phyloP scores from a whole-genome alignment of 2,329 filamentous ascomycete genomes.

The Elsinoe perseae region DNA sequence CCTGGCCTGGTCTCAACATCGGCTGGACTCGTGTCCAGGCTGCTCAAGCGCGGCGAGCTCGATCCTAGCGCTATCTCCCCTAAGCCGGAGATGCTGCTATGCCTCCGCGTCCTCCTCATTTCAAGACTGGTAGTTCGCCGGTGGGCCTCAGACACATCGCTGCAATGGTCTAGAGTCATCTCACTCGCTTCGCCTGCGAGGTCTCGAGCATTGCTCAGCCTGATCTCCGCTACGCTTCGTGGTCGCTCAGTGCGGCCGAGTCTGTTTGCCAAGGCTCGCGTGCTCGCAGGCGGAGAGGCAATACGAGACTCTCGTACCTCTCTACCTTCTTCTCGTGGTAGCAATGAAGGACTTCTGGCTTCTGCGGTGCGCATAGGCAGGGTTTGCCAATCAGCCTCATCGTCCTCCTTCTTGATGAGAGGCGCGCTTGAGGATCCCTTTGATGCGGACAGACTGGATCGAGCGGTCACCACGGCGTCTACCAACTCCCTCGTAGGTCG shows the following conservation, averaged over 20 bases:
- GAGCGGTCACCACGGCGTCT: constrained; percentile 33
- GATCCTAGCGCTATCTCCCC: neutral
- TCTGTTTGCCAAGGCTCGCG: neutral
- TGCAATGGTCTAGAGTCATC: constrained; percentile 30
- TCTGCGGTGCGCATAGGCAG: constrained; percentile 14
- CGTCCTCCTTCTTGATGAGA: constrained; percentile 28
- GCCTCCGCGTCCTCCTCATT: constrained; percentile 14
- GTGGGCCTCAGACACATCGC: constrained; percentile 23
- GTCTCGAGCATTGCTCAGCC: neutral
- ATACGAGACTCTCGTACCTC: neutral
- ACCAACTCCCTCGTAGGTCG: constrained; percentile 40
- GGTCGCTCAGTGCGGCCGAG: neutral
- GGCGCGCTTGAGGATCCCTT: constrained; percentile 17
- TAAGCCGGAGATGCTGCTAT: constrained; percentile 14
- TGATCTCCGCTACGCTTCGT: neutral
- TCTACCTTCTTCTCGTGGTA: neutral
- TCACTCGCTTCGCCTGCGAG: constrained; percentile 24
- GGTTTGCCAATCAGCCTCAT: constrained; percentile 22
- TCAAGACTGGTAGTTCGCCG: neutral
- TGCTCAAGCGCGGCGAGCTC: neutral
- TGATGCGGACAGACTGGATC: neutral
- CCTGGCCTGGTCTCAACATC: neutral
- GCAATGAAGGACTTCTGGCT: neutral
- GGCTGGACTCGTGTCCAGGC: neutral
- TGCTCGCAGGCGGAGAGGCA: neutral